Base-by-base conservation (phyloP, 2,329 filamentous ascomycete genomes). In the Colletotrichum echinochloae region DNA sequence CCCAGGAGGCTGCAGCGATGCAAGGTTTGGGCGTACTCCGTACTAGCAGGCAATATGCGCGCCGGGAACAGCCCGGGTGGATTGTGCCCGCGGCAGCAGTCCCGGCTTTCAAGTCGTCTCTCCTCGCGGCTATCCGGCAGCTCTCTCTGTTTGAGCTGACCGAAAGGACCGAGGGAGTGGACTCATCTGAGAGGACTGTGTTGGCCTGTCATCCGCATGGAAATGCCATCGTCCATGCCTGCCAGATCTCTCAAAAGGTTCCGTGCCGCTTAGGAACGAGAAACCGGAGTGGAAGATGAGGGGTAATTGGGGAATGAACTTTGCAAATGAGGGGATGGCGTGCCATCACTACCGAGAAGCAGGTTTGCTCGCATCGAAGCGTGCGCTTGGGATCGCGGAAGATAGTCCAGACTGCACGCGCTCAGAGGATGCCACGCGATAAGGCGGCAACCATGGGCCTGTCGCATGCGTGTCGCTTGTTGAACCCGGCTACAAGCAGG, bases 401-500 rank as follows among this genome's bases (percentile, higher is more conserved):
- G 49, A 62, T 62, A 61, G 62, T 61, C 44, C 30, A 12, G 33
- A 33, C 59, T 30, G 44, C 52, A 59, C 20, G 35, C 54, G 55
- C 60, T 51, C 39, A 69, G 60, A 64, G 56, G 39, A 60, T 70
- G 69, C 69, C 69, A 71, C 69, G 69, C 69, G 60, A 71, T 65
- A 71, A 70, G 69, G 55, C 57, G 59, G 60, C 26, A 37, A 37
- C 55, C 60, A 49, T 65, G 65, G 59, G 65, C 59, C 51, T 56
- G 55, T 26, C 28, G 62, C 41, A 28, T 41, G 59, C 64, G 64
- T 68, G 57, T 68, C 64, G 68, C 59, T 57, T 68, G 52, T 63
- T 54, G 54, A 55, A 71, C 60, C 65, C 69, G 55, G 61, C 30
- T 55, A 60, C 60, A 70, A 64, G 66, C 56, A 61, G 60, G 49